A percentile compares a stretch with the other conserved stretches of the same genome.
phyloP scores from a whole-genome alignment of 2,329 filamentous ascomycete genomes.

The Fusarium tanahbumbuense region DNA sequence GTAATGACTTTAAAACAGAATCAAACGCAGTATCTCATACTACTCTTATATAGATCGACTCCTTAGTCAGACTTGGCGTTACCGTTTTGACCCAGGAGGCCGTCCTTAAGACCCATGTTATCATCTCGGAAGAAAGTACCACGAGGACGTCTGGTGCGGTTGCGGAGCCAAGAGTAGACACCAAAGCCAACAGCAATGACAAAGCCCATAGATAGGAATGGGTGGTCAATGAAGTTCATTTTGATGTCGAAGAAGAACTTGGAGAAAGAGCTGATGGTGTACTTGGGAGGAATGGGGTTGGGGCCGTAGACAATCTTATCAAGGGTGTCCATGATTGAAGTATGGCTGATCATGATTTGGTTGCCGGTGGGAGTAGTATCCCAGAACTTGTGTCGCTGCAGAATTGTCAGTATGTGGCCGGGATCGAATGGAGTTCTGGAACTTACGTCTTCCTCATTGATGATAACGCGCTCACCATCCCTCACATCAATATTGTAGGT shows the following conservation, averaged over 20 bases:
- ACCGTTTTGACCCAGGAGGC: slow-evolving; percentile 64
- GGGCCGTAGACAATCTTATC: slow-evolving; percentile 76
- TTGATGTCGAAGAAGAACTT: slow-evolving; percentile 77
- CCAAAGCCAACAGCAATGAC: slow-evolving; percentile 68
- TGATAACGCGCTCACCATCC: slow-evolving; percentile 90
- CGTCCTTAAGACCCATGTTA: slow-evolving; percentile 70
- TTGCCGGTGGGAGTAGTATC: slow-evolving; percentile 90
- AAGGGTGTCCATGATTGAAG: slow-evolving; percentile 89
- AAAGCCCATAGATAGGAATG: slow-evolving; percentile 67
- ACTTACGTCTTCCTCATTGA: slow-evolving; percentile 97
- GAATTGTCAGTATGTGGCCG: slow-evolving; percentile 49
- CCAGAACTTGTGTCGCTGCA: slow-evolving; percentile 92
- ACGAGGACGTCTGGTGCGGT: slow-evolving; percentile 64
- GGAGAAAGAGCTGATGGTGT: slow-evolving; percentile 77
- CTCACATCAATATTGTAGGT: slow-evolving; percentile 92
- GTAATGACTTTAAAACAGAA: neutral
- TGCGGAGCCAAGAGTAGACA: slow-evolving; percentile 64
- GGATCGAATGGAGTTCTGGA: neutral
- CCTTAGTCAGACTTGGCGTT: slow-evolving; percentile 53
- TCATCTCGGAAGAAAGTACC: slow-evolving; percentile 73
- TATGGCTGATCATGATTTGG: slow-evolving; percentile 87
- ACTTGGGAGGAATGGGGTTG: slow-evolving; percentile 79
- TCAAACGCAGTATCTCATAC: neutral
- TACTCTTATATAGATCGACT: neutral
- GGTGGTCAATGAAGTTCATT: slow-evolving; percentile 68